Percentiles rank a stretch among this genome's conserved stretches.
These are phyloP conservation scores for Antrodiella citrinella DNA, from an alignment of 768 basidiomycete genomes.

Conservation along the genomic window DNA sequence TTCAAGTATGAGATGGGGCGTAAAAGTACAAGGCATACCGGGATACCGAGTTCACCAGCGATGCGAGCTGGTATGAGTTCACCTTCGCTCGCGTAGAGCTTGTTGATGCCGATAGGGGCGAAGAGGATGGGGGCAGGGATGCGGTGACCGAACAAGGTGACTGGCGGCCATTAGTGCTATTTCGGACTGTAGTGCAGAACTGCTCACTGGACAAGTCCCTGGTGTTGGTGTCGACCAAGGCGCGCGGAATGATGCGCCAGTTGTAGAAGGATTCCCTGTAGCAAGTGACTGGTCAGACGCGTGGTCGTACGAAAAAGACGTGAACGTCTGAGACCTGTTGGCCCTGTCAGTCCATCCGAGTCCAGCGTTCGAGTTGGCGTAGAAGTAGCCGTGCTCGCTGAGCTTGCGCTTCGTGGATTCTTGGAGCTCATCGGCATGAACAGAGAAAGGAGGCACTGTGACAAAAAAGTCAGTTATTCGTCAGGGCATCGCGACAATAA, in stretches of 20 bases:
- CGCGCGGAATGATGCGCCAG: constrained; percentile 48
- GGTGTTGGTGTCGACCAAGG: constrained; percentile 44
- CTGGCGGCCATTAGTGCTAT: constrained; percentile 12
- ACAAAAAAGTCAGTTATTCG: background rate
- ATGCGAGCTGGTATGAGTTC: constrained; percentile 40
- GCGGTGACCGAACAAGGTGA: constrained; percentile 36
- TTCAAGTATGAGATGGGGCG: background rate
- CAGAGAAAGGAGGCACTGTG: constrained; percentile 33
- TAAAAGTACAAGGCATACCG: constrained; percentile 16
- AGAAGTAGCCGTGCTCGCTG: constrained; percentile 40
- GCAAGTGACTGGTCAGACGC: background rate
- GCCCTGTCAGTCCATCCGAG: constrained; percentile 44
- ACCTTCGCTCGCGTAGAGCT: constrained; percentile 35
- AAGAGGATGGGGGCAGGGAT: constrained; percentile 46
- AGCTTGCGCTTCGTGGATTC: constrained; percentile 33
- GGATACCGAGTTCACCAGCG: constrained; percentile 39
- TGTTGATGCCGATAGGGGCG: constrained; percentile 51
- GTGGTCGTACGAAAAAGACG: background rate
- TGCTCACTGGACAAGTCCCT: constrained; percentile 37
- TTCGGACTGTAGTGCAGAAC: background rate
- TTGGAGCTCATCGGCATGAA: constrained; percentile 35
- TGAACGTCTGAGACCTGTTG: constrained; percentile 26
- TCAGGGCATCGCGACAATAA: background rate
- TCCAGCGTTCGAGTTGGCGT: constrained; percentile 46
- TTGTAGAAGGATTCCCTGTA: constrained; percentile 41